phyloP scores from a whole-genome alignment of 805 yeast genomes.

The Cyberlindnera euphorbiiphila region DNA sequence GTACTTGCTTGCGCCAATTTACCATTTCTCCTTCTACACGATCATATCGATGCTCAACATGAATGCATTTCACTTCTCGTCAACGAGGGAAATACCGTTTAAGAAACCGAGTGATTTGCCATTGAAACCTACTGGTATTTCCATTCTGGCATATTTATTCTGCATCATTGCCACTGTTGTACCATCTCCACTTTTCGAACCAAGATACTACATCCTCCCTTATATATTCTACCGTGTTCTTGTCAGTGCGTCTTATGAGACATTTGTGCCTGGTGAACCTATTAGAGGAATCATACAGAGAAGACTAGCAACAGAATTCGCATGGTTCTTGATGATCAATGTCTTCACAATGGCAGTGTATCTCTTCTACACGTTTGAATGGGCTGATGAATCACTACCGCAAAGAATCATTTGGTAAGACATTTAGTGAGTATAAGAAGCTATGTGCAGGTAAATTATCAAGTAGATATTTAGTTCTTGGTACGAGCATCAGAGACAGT shows the following conservation, averaged over 20 bases:
- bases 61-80: slow-evolving; percentile 33
- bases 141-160: slow-evolving; percentile 47
- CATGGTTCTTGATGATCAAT: slow-evolving; percentile 61
- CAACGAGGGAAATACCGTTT: slow-evolving; percentile 34
- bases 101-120: slow-evolving; percentile 34
- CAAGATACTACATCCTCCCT: slow-evolving; percentile 87
- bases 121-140: slow-evolving; percentile 39
- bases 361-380: slow-evolving; percentile 55
- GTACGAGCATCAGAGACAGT: slow-evolving; percentile 76
- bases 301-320: slow-evolving; percentile 49
- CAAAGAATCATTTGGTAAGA: slow-evolving; percentile 89
- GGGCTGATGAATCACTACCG: slow-evolving; percentile 56
- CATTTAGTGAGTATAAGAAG: not conserved
- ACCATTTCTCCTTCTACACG: slow-evolving; percentile 53
- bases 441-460: not conserved
- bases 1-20: slow-evolving; percentile 56
- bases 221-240: slow-evolving; percentile 69
- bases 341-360: slow-evolving; percentile 51
- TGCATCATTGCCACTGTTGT: slow-evolving; percentile 61
- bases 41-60: slow-evolving; percentile 34
- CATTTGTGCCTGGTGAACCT: slow-evolving; percentile 22
- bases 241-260: slow-evolving; percentile 37
- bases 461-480: slow-evolving; percentile 21
- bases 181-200: slow-evolving; percentile 92
- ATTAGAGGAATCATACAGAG: slow-evolving; percentile 23